Conservation (phyloP, 2,329 filamentous ascomycete species). For the Penicillium janthinellum region DNA sequence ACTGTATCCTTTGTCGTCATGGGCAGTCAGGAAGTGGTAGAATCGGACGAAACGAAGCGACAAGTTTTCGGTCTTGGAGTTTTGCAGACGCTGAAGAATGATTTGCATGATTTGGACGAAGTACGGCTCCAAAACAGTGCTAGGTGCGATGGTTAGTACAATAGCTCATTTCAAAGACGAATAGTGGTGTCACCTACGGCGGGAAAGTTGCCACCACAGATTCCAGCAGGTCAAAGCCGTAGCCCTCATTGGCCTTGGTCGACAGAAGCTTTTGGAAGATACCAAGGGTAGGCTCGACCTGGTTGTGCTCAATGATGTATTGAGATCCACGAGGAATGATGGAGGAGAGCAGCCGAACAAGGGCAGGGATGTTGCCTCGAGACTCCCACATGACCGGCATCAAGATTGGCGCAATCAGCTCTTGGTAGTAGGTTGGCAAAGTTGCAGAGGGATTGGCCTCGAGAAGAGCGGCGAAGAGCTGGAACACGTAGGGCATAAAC, state of each 20-base stretch:
- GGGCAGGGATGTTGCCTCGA: constrained; percentile 87
- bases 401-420: constrained; percentile 75
- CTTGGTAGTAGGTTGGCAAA: constrained; percentile 78
- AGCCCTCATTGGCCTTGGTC: constrained; percentile 79
- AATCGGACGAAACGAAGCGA: constrained; percentile 87
- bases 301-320: constrained; percentile 74
- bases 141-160: constrained; percentile 34
- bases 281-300: constrained; percentile 84
- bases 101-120: constrained; percentile 79
- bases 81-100: constrained; percentile 72
- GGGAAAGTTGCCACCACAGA: constrained; percentile 73
- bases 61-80: constrained; percentile 78
- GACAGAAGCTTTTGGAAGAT: constrained; percentile 91
- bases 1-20: constrained; percentile 78
- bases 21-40: constrained; percentile 87
- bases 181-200: constrained; percentile 55
- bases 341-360: constrained; percentile 79
- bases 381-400: constrained; percentile 86
- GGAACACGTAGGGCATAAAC: constrained; percentile 95
- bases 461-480: constrained; percentile 86
- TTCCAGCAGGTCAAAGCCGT: constrained; percentile 89
- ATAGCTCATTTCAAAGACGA: background rate
- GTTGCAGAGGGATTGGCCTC: constrained; percentile 80
- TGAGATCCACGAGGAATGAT: constrained; percentile 77
- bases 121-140: constrained; percentile 69